Percentiles rank a stretch among this genome's conserved stretches.
Conservation (phyloP, 495 filamentous ascomycete species). For the Cetradonia linearis region DNA sequence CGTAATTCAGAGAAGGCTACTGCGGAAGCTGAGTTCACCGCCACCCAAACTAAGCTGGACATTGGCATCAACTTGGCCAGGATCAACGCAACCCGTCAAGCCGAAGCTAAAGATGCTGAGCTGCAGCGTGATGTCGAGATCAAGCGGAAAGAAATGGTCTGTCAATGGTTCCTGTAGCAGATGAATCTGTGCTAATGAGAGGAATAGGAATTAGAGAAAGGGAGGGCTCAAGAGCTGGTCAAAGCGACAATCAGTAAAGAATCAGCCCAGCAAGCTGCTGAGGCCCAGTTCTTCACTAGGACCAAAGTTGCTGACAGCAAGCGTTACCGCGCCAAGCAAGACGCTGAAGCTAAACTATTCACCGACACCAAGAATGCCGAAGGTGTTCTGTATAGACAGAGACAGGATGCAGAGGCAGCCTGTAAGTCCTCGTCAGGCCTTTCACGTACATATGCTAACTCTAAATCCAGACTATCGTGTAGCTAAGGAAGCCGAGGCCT, state of each 20-base stretch:
- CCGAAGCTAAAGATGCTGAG: slow-evolving; percentile 64
- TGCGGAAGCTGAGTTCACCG: slow-evolving; percentile 63
- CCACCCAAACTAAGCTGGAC: slow-evolving; percentile 58
- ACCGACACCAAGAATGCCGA: slow-evolving; percentile 39
- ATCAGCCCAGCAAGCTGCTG: slow-evolving; percentile 61
- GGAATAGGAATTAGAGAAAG: slow-evolving; percentile 55
- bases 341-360: slow-evolving; percentile 45
- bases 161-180: background rate
- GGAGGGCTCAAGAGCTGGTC: slow-evolving; percentile 64
- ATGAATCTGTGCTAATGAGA: background rate
- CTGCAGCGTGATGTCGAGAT: slow-evolving; percentile 62
- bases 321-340: slow-evolving; percentile 46
- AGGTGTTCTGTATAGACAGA: slow-evolving; percentile 41
- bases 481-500: slow-evolving; percentile 21
- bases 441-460: background rate
- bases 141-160: slow-evolving; percentile 57
- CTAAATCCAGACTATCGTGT: background rate
- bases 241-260: slow-evolving; percentile 66
- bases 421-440: background rate
- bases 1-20: slow-evolving; percentile 68
- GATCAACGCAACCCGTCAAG: slow-evolving; percentile 57
- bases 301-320: slow-evolving; percentile 47
- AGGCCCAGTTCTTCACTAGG: slow-evolving; percentile 43
- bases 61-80: slow-evolving; percentile 61
- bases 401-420: slow-evolving; percentile 21